phyloP scores from a whole-genome alignment of 108 stramenopile genomes.

The Schizochytrium sp. region DNA sequence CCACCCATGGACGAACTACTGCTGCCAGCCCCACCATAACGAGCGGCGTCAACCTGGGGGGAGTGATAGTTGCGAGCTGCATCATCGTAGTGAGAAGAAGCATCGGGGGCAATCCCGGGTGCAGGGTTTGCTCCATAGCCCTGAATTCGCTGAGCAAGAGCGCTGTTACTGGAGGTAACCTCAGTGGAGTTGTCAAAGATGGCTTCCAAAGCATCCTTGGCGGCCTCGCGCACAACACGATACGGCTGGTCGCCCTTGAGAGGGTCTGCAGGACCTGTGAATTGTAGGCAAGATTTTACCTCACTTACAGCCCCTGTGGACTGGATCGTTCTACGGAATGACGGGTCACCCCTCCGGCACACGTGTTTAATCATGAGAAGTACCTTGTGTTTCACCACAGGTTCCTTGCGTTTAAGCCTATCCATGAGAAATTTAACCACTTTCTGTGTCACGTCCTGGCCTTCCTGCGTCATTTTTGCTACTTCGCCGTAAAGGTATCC shows the following conservation, averaged over 20 bases:
- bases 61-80: slow-evolving; percentile 45
- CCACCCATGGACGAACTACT: slow-evolving; percentile 46
- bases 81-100: slow-evolving; percentile 55
- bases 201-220: slow-evolving; percentile 94
- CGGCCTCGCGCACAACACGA: slow-evolving; percentile 86
- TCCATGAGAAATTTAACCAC: slow-evolving; percentile 81
- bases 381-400: slow-evolving; percentile 90
- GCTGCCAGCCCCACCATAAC: slow-evolving; percentile 63
- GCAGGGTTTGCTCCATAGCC: slow-evolving; percentile 66
- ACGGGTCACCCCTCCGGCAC: slow-evolving; percentile 80
- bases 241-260: slow-evolving; percentile 93
- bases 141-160: slow-evolving; percentile 61
- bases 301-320: slow-evolving; percentile 74
- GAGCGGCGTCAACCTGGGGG: not conserved
- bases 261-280: slow-evolving; percentile 90
- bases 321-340: slow-evolving; percentile 72
- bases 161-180: slow-evolving; percentile 47
- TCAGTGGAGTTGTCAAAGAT: slow-evolving; percentile 82
- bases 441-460: slow-evolving; percentile 82
- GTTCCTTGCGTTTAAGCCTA: slow-evolving; percentile 85
- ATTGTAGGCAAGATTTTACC: slow-evolving; percentile 89
- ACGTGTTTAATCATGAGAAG: slow-evolving; percentile 91
- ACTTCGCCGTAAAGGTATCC: slow-evolving; percentile 97
- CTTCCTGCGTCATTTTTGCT: slow-evolving; percentile 85
- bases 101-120: slow-evolving; percentile 64